Evolutionary conservation across 2,329 filamentous ascomycete species (phyloP).

Genomic region (Bisporella sp.): DNA sequence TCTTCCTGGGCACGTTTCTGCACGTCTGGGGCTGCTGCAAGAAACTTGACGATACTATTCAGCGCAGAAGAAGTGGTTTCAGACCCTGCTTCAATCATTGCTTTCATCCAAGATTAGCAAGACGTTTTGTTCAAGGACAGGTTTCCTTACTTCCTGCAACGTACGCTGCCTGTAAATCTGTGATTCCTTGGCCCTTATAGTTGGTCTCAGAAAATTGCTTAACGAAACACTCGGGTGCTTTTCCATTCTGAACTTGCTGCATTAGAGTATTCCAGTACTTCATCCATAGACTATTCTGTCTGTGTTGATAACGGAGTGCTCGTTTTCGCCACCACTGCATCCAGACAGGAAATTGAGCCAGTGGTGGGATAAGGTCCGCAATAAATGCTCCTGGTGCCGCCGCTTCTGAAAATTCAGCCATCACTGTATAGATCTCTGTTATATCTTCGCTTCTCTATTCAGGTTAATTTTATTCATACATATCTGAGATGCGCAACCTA

Average conservation of each 20-base stretch:
- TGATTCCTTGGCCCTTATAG: not conserved
- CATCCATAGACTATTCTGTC: not conserved
- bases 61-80: not conserved
- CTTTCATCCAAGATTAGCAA: no score
- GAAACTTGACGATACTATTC: not conserved
- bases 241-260: not conserved
- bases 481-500: no score
- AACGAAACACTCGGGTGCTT: not conserved
- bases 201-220: not conserved
- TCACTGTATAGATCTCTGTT: no score
- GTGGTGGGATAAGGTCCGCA: not conserved
- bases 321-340: not conserved
- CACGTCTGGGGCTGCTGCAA: not conserved
- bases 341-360: not conserved
- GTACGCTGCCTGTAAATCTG: not conserved
- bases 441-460: no score
- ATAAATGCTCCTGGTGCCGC: not conserved
- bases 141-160: no score
- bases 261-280: not conserved
- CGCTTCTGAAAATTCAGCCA: no score
- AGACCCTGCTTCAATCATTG: not conserved
- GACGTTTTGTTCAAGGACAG: no score
- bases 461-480: no score
- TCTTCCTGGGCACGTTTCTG: not conserved
- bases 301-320: not conserved